These are phyloP conservation scores for Straminergon stramineum DNA, from an alignment of 225 moss, liverwort and hornwort species.

Conservation along the genomic window DNA sequence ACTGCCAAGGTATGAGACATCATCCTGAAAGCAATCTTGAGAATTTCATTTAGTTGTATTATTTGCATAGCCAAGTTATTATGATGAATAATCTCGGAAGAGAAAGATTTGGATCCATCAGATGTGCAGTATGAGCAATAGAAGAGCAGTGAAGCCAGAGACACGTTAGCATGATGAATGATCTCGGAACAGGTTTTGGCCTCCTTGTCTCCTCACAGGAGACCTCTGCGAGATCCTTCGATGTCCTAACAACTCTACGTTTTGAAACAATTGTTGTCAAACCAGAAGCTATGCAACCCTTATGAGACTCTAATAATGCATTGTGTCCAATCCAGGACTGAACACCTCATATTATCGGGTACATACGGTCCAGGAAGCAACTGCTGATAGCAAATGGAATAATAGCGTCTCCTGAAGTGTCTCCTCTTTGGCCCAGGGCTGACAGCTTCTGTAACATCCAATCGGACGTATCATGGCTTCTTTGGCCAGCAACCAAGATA, in stretches of 20 bases:
- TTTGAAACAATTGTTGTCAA: not conserved
- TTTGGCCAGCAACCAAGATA: not conserved
- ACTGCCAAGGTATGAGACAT: too few species aligned
- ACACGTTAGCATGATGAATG: too few species aligned
- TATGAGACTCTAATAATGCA: not conserved
- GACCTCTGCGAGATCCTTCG: not conserved
- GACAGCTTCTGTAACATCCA: not conserved
- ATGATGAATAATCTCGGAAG: too few species aligned
- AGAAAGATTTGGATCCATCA: too few species aligned
- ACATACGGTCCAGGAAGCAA: not conserved
- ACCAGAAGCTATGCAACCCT: not conserved
- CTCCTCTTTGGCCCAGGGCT: not conserved
- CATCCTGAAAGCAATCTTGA: too few species aligned
- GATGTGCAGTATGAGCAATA: too few species aligned
- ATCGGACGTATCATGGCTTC: not conserved
- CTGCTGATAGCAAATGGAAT: not conserved
- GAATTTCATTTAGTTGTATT: too few species aligned
- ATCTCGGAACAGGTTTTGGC: not conserved
- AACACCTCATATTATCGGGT: not conserved
- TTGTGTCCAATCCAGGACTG: not conserved
- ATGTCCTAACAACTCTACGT: not conserved
- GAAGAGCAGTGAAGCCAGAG: too few species aligned
- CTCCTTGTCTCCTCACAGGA: not conserved
- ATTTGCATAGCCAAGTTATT: too few species aligned
- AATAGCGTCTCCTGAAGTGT: not conserved